Evolutionary conservation across 306 rosid species (phyloP).

Genomic region (Fragaria iinumae): DNA sequence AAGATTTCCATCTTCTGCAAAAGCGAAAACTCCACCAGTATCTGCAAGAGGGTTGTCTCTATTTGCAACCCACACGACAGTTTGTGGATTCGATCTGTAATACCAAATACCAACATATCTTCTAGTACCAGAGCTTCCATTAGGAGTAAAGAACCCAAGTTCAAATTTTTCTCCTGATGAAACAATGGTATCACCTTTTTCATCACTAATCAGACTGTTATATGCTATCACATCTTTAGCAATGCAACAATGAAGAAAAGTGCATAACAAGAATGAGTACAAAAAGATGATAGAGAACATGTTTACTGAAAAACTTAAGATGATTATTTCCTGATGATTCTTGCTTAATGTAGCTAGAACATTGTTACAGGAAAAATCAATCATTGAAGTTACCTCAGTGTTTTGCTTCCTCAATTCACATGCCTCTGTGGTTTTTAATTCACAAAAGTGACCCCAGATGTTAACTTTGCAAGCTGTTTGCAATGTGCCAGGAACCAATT

Average conservation of each 20-base stretch:
- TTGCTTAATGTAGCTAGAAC: constrained; percentile 20
- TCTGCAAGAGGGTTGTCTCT: constrained; percentile 56
- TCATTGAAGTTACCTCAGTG: constrained; percentile 22
- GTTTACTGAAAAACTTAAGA: constrained; percentile 35
- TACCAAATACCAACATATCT: constrained; percentile 83
- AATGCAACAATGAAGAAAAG: constrained; percentile 31
- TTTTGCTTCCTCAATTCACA: constrained; percentile 25
- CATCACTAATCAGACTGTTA: constrained; percentile 38
- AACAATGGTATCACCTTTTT: constrained; percentile 42
- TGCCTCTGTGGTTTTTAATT: neutral
- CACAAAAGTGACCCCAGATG: constrained; percentile 20
- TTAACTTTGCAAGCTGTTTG: constrained; percentile 27
- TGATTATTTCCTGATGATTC: constrained; percentile 29
- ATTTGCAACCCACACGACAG: constrained; percentile 78
- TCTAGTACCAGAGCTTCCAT: constrained; percentile 53
- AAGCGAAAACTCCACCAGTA: constrained; percentile 44
- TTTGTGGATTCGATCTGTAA: constrained; percentile 45
- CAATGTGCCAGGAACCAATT: constrained; percentile 23
- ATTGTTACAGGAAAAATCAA: constrained; percentile 12
- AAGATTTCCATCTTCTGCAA: constrained; percentile 66
- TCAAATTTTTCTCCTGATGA: constrained; percentile 58
- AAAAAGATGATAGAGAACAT: constrained; percentile 33
- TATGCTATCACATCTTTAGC: constrained; percentile 46
- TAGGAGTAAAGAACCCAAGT: constrained; percentile 65
- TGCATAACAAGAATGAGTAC: constrained; percentile 32